Evolutionary conservation across 306 rosid species (phyloP), one percentile per base, ranked within the genome.

Genomic region (Dryas drummondii): DNA sequence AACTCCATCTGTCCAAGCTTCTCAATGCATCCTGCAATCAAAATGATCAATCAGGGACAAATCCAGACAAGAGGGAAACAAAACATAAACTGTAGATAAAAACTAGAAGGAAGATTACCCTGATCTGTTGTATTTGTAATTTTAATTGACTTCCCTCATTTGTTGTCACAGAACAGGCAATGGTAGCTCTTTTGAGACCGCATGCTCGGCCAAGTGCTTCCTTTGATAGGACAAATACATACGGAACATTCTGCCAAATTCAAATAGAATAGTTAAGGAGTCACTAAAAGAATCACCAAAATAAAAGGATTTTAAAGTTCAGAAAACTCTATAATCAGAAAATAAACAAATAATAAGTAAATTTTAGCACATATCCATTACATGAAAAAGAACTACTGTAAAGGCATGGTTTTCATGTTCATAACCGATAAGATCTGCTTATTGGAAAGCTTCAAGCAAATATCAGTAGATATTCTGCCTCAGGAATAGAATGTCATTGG

Each of bases 171-270:
- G 97, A 94, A 71, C 94, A 88, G 5, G 98, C 94, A 70, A 91
- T 91, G 63, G 91, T 93, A 12, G 98, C 91, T 67, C 98, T 82
- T 2, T 96, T 90, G 26, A 94, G 96, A 4, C 98, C 98, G 51
- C 98, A 91, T 2, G 97, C 98, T 57, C 97, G 86, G 5, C 96
- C 98, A 66, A 91, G 97, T 48, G 97, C 97, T 88, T 94, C 96
- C 73, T 94, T 94, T 1, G 98, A 94, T 3, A 91, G 92, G 72
- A 94, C 91, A 13, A 94, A 94, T 9, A 94, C 94, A 1, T 94
- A 90, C 4, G 94, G 96, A n/a, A 91, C 98, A 76, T 94, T 91
- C 97, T 91, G 46, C 73, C 66, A 78, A 71, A 57, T 69, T 60
- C 42, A 76, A 66, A 73, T 7, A 5, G 0, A 69, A 13, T 3